Evolutionary conservation across 2,329 filamentous ascomycete genomes (phyloP).

Genomic region (Ophiocordyceps camponoti-leonardi): DNA sequence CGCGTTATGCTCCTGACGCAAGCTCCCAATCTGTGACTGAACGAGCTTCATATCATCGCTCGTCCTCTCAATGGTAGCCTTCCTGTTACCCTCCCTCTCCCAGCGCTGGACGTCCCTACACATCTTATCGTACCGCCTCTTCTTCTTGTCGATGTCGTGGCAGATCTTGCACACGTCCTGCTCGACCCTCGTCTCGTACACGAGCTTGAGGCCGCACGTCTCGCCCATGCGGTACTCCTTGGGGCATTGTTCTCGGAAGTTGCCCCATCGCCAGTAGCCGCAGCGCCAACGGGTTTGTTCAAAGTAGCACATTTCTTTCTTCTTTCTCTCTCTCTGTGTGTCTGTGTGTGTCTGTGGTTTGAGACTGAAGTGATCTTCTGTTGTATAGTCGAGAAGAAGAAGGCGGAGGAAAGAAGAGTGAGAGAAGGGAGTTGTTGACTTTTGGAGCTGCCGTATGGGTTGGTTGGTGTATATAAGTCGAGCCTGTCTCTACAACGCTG

Average conservation of each 20-base stretch:
- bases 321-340: background rate
- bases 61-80: constrained; percentile 56
- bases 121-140: constrained; percentile 59
- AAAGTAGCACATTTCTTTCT: constrained; percentile 75
- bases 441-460: no score
- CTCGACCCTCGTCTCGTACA: constrained; percentile 54
- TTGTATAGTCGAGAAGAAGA: no score
- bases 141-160: constrained; percentile 76
- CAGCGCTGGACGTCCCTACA: constrained; percentile 59
- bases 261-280: constrained; percentile 88
- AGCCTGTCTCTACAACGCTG: no score
- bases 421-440: no score
- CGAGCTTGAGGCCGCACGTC: constrained; percentile 85
- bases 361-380: no score
- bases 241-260: constrained; percentile 82
- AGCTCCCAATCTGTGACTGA: constrained; percentile 35
- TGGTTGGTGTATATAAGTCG: no score
- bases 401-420: no score
- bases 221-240: constrained; percentile 92
- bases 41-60: constrained; percentile 53
- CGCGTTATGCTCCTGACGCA: constrained; percentile 22
- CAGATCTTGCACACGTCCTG: constrained; percentile 63
- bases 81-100: constrained; percentile 57
- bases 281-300: constrained; percentile 75
- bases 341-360: no score